Percentiles rank a stretch among this genome's conserved stretches.
These are phyloP conservation scores for Cercophora scortea DNA, from an alignment of 495 filamentous ascomycete species.

Conservation along the genomic window DNA sequence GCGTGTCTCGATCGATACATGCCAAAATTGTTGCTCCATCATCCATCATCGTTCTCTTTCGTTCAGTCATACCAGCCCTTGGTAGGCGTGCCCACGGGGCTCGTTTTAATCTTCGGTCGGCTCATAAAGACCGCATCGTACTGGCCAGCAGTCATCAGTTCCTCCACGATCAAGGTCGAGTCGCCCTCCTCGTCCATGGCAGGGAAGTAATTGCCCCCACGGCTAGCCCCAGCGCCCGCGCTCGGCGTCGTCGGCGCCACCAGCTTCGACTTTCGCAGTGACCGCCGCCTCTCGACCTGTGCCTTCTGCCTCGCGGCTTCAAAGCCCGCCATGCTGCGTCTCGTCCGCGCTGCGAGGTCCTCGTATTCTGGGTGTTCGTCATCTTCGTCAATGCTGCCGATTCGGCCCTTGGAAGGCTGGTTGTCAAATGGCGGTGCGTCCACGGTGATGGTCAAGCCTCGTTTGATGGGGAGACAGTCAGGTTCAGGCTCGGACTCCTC, in stretches of 20 bases:
- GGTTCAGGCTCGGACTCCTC: slow-evolving; percentile 17
- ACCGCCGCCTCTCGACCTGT: slow-evolving; percentile 49
- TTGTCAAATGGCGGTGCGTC: background rate
- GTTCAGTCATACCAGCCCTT: slow-evolving; percentile 15
- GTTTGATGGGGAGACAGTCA: slow-evolving; percentile 15
- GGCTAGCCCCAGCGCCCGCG: slow-evolving; percentile 4
- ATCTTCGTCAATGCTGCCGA: background rate
- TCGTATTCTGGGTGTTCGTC: slow-evolving; percentile 22
- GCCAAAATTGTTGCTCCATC: background rate
- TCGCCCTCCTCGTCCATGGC: slow-evolving; percentile 24
- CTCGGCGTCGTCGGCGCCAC: background rate
- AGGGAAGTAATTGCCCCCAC: slow-evolving; percentile 28
- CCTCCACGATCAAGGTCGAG: slow-evolving; percentile 20
- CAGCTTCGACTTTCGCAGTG: slow-evolving; percentile 35
- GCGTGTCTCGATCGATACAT: background rate
- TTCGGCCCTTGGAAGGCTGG: no score
- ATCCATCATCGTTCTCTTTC: background rate
- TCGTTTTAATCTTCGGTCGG: slow-evolving; percentile 67
- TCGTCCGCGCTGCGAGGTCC: slow-evolving; percentile 64
- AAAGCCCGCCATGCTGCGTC: slow-evolving; percentile 69
- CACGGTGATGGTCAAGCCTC: slow-evolving; percentile 16
- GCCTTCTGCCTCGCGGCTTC: slow-evolving; percentile 44
- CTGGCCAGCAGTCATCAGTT: slow-evolving; percentile 39
- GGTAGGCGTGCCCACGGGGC: slow-evolving; percentile 56
- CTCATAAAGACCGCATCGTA: slow-evolving; percentile 84